Conservation (phyloP, 2,329 filamentous ascomycete genomes). For the Arthroderma sp. region DNA sequence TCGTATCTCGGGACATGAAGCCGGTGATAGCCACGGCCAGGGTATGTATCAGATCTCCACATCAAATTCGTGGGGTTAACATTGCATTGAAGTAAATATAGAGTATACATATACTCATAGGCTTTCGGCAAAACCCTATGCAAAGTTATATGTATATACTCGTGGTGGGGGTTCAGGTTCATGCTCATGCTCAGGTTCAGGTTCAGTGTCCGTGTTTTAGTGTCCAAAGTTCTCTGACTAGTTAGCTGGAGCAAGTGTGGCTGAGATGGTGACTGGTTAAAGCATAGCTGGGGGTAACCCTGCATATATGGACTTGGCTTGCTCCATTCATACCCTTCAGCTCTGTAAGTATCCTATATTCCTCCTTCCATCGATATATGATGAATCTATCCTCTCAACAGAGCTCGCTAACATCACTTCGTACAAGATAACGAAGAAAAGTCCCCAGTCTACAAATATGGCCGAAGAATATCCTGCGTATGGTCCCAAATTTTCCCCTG, state of each 20-base stretch:
- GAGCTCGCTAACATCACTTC: not conserved
- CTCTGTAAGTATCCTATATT: no score
- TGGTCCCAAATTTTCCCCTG: not conserved
- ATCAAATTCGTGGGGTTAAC: conserved; percentile 1
- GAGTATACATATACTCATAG: not conserved
- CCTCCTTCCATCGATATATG: no score
- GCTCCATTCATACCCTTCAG: no score
- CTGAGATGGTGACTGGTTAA: no score
- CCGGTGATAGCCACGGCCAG: conserved; percentile 80
- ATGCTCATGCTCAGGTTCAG: not conserved
- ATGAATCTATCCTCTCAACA: not conserved
- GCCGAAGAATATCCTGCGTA: not conserved
- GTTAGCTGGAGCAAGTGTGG: no score
- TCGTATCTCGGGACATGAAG: conserved; percentile 26
- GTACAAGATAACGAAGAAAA: no score
- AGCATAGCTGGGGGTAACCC: no score
- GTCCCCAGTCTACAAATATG: not conserved
- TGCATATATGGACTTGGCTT: no score
- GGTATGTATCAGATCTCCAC: conserved; percentile 25
- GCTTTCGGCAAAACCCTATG: not conserved
- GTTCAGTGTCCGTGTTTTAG: no score
- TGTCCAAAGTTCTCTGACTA: no score
- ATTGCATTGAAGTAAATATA: not conserved
- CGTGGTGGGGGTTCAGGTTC: not conserved
- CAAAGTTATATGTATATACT: not conserved